Conservation (phyloP, 805 yeast species). For the Cyberlindnera meyerae region DNA sequence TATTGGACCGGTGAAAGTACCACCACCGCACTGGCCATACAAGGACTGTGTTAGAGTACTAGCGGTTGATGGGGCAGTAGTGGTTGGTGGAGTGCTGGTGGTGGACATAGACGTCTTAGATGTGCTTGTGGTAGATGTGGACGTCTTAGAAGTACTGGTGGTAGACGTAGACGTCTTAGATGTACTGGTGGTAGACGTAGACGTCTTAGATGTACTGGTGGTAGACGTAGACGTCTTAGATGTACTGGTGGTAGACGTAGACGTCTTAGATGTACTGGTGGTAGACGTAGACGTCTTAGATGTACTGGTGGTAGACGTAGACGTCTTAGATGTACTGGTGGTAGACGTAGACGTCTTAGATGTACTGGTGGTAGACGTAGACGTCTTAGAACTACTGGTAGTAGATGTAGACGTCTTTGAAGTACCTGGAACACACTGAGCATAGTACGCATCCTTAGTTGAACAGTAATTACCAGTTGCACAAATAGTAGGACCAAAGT, state of each 20-base stretch:
- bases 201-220: constrained; percentile 1
- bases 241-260: not conserved
- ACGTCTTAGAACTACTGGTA: not conserved
- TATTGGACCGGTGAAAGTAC: constrained; percentile 4
- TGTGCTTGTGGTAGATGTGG: not conserved
- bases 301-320: not conserved
- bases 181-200: not conserved
- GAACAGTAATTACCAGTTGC: constrained; percentile 12
- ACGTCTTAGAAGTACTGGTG: not conserved
- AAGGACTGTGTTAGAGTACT: not conserved
- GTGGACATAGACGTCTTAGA: not conserved
- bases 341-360: not conserved
- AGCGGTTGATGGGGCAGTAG: not conserved
- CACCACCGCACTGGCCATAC: constrained; percentile 19
- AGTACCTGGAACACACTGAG: constrained; percentile 11
- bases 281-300: not conserved
- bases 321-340: not conserved
- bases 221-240: not conserved
- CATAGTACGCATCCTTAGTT: constrained; percentile 10
- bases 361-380: constrained; percentile 1
- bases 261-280: not conserved
- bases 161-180: not conserved
- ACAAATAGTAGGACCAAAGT: constrained; percentile 12
- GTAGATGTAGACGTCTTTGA: constrained; percentile 1
- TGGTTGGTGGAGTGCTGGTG: constrained; percentile 1